Base-by-base conservation (phyloP, 108 stramenopile genomes). In the Nannochloropsis gaditana region DNA sequence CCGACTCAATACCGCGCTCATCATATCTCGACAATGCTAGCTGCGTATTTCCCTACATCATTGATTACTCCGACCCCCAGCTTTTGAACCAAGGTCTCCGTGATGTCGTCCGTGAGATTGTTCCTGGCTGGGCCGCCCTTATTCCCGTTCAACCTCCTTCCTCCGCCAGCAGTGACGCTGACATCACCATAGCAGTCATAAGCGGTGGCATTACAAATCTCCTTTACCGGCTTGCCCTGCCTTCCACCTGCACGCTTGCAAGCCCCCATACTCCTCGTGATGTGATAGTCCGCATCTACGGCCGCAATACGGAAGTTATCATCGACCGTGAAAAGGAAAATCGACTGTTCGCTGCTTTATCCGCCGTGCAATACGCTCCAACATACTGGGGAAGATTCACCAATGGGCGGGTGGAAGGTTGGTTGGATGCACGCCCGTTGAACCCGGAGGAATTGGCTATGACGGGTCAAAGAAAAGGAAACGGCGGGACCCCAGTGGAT, bases 251-350 rank as follows among this genome's bases (percentile, higher is more conserved):
- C 19, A 73, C 59, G 19, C n/a, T 73, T n/a, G 31, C 31, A 31
- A 31, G 31, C 31, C 31, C 31, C 31, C 31, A 31, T 31, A 73
- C 59, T 4, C 59, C 59, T n/a, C 59, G 59, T 4, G 86, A 81
- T 15, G 88, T 89, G 11, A 73, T 92, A 5, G 90, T 92, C 5
- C 85, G 92, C 2, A 41, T 91, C 3, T 92, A 90, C 80, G 92
- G 92, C 9, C 43, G 43, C 45, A 89, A 91, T 19, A 92, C 92
- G 43, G 91, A 91, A 45, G 44, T 89, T 11, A 43, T 92, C n/a
- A 90, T 92, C 15, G 91, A 91, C 80, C 44, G 92, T 9, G 41
- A 84, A 31, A 86, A 85, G 17, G 90, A 91, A 41, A 87, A 84
- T 47, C 31, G 85, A 42, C 88, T 92, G 1, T 92, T 92, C 21